phyloP scores from a whole-genome alignment of 2,329 filamentous ascomycete species.

The Rachicladosporium sp. region DNA sequence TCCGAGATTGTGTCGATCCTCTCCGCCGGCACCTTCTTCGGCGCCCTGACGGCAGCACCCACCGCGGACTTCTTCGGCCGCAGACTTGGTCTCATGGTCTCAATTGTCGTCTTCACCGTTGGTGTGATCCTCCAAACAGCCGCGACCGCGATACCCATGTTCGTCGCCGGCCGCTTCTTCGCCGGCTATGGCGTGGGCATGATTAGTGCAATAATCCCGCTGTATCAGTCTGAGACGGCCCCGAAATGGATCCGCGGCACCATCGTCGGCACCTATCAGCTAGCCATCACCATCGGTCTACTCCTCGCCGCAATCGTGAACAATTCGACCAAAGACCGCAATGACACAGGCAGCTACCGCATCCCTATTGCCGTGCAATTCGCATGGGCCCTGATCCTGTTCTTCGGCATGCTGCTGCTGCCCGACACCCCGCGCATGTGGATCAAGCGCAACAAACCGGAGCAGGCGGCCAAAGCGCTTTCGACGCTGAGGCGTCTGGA shows the following conservation, averaged over 20 bases:
- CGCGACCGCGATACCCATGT: constrained; percentile 48
- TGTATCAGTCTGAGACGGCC: constrained; percentile 73
- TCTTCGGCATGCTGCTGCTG: constrained; percentile 21
- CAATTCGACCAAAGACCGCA: constrained; percentile 44
- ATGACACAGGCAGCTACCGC: constrained; percentile 24
- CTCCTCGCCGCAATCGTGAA: constrained; percentile 57
- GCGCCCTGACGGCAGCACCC: constrained; percentile 59
- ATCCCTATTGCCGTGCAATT: constrained; percentile 26
- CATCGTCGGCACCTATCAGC: constrained; percentile 63
- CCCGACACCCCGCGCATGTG: constrained; percentile 25
- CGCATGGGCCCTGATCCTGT: constrained; percentile 23
- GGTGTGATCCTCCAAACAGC: constrained; percentile 63
- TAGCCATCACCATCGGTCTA: constrained; percentile 63
- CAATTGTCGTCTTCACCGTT: constrained; percentile 54
- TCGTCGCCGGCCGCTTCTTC: constrained; percentile 44
- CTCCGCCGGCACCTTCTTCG: constrained; percentile 40
- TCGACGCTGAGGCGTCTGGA: constrained; percentile 61
- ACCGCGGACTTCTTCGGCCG: constrained; percentile 59
- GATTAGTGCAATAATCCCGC: constrained; percentile 56
- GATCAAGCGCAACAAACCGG: constrained; percentile 23
- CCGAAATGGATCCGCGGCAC: constrained; percentile 73
- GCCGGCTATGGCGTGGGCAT: constrained; percentile 61
- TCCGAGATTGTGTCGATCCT: constrained; percentile 73
- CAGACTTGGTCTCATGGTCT: constrained; percentile 54
- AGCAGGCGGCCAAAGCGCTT: constrained; percentile 21